These are phyloP conservation scores for Kwoniella heveanensis DNA, from an alignment of 768 basidiomycete genomes.

Conservation along the genomic window DNA sequence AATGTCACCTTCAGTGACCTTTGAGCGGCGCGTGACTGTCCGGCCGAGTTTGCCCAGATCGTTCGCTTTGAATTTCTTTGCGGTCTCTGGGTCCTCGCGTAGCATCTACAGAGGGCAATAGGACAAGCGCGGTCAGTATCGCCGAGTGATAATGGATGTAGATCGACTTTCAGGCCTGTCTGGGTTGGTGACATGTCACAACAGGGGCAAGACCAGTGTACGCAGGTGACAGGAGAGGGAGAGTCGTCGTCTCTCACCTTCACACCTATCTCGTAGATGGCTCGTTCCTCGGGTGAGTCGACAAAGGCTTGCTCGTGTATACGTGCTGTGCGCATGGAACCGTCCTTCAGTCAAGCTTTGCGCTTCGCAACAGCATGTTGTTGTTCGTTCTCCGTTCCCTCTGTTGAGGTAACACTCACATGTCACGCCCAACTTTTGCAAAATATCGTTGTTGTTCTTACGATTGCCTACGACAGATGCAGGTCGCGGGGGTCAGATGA, in stretches of 20 bases:
- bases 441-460: slow-evolving; percentile 21
- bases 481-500: too few species aligned
- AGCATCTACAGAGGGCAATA: slow-evolving; percentile 26
- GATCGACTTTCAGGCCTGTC: too few species aligned
- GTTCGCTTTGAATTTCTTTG: slow-evolving; percentile 44
- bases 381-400: too few species aligned
- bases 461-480: neutral
- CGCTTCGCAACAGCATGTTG: too few species aligned
- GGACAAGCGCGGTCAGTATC: too few species aligned
- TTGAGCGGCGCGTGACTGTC: slow-evolving; percentile 4
- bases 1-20: slow-evolving; percentile 8
- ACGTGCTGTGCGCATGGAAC: too few species aligned
- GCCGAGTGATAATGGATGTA: too few species aligned
- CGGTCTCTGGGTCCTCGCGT: slow-evolving; percentile 33
- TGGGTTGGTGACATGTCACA: too few species aligned
- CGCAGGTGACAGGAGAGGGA: too few species aligned
- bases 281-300: slow-evolving; percentile 42
- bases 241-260: too few species aligned
- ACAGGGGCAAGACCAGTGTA: too few species aligned
- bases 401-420: slow-evolving; percentile 6
- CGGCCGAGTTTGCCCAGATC: slow-evolving; percentile 42
- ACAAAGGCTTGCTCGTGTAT: slow-evolving; percentile 39
- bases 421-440: slow-evolving; percentile 19
- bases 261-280: slow-evolving; percentile 46
- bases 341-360: too few species aligned